Base-by-base conservation (phyloP, 352 stramenopile species). In the Phytophthora macrochlamydospora region DNA sequence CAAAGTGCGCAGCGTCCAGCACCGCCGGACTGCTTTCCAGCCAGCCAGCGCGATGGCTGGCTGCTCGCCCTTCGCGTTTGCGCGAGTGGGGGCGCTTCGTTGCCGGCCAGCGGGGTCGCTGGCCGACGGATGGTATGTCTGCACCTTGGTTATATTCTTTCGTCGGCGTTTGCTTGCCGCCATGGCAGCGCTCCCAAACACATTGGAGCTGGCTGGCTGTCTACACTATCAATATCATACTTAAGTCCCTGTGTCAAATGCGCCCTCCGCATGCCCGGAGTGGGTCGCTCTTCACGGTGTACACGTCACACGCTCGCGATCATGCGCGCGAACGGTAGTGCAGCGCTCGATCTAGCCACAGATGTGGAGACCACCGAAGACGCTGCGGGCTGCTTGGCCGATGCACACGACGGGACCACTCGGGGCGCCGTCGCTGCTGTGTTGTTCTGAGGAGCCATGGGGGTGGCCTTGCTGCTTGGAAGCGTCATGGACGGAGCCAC, bases 201-300 rank as follows among this genome's bases (percentile, higher is more conserved):
- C 45, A 35, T 7, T 24, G 32, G 50, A 43, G 31, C 13, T 30
- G 50, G 50, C 50, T 45, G 31, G 32, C 50, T 56, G 69, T 77
- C 69, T 78, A 78, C 62, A 75, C 71, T 75, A 75, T 75, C 71
- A 24, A 78, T 75, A 78, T 75, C 70, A 67, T 78, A 78, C 70
- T 75, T 69, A 55, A 49, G 54, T 74, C 51, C 63, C 65, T 70
- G 54, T 67, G 50, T 65, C 59, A 67, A 46, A 70, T 24, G 18
- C 18, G 18, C 18, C 18, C 18, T 24, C 18, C 18, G 18, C 18
- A 24, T 24, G 18, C 18, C 18, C 18, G 18, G 18, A 24, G 18
- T 24, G 18, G 18, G 18, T 24, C 18, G 18, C 18, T 24, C 18
- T 24, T 24, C 18, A 24, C 18, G 18, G 18, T 24, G 46, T 13